Evolutionary conservation across 1,284 basidiomycete genomes (phyloP), one percentile per base, ranked within the genome.

Genomic region (Ceratobasidium sp.): DNA sequence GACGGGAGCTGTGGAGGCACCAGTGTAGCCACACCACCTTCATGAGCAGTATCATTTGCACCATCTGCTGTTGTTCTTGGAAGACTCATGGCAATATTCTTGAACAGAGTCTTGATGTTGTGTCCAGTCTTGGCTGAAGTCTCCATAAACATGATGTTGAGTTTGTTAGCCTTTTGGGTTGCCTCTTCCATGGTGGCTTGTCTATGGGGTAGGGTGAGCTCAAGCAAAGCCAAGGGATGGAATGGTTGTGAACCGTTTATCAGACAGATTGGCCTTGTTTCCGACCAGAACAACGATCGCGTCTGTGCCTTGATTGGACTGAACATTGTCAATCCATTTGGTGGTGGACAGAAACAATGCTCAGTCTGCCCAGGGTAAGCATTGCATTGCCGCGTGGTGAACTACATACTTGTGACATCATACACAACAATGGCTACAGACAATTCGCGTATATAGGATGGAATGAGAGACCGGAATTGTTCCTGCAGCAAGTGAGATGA

Each of bases 281-380:
- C 97, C 97, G 5, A 99, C 97, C 13, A 99, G 83, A 17, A 98
- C 96, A 75, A 99, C 98, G 76, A 99, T 98, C 35, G 99, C 97
- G 77, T 99, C 97, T 80, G 91, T 94, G 71, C 97, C 97, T 76
- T 97, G 85, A 79, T 99, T 97, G 72, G 95, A 96, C 68, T 96
- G 87, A 43, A 99, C 97, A 76, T 99, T 97, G 79, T 99, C 97
- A 81, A 99, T 96, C 97, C 97, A 99, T 81, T 98, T 99, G 42
- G 92, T 87, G 22, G 97, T 99, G 72, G 97, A 98, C 72, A 96
- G 81, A 86, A 99, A 99, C 22, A 95, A 98, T 73, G 92, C 90
- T 50, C 97, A 92, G 81, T 96, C 96, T 97, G 76, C 29, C 45
- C 1, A n/a, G 53, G 49, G 43, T 52, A 53, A 53, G 43, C 53